Evolutionary conservation across 495 filamentous ascomycete species (phyloP), one percentile per base, ranked within the genome.

Genomic region (Tricharina praecox): DNA sequence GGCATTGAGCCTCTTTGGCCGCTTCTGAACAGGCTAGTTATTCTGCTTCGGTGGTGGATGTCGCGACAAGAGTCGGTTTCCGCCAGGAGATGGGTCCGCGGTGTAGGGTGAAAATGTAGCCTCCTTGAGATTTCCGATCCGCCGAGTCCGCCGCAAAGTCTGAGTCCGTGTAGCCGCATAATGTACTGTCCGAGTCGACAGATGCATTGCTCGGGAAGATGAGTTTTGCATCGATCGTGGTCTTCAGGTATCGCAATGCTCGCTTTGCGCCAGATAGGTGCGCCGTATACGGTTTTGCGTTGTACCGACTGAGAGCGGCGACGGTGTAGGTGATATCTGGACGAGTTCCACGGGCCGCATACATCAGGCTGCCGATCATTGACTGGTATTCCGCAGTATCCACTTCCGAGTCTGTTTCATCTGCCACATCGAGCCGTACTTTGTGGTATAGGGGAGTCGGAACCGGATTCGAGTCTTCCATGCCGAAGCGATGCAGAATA

Each of bases 21-120:
- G n/a, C n/a, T n/a, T n/a, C n/a, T n/a, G n/a, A n/a, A n/a, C n/a
- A n/a, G n/a, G n/a, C n/a, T n/a, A n/a, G n/a, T n/a, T n/a, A n/a
- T n/a, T n/a, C n/a, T n/a, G n/a, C n/a, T n/a, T n/a, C n/a, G n/a
- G n/a, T n/a, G n/a, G n/a, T n/a, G n/a, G n/a, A n/a, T n/a, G n/a
- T n/a, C n/a, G n/a, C n/a, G n/a, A n/a, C n/a, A n/a, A n/a, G n/a
- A n/a, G n/a, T n/a, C n/a, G n/a, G n/a, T n/a, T n/a, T 0, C 26
- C 13, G 0, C 18, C 16, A 3, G 20, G n/a, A n/a, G n/a, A n/a
- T n/a, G n/a, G n/a, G n/a, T n/a, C n/a, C n/a, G n/a, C n/a, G n/a
- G n/a, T n/a, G n/a, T n/a, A n/a, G n/a, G n/a, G n/a, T 11, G 35
- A 52, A 52, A 3, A 52, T 2, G 24, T 32, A 53, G 41, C 38